Conservation (phyloP, 805 yeast genomes). For the Ogataea populi-albae region DNA sequence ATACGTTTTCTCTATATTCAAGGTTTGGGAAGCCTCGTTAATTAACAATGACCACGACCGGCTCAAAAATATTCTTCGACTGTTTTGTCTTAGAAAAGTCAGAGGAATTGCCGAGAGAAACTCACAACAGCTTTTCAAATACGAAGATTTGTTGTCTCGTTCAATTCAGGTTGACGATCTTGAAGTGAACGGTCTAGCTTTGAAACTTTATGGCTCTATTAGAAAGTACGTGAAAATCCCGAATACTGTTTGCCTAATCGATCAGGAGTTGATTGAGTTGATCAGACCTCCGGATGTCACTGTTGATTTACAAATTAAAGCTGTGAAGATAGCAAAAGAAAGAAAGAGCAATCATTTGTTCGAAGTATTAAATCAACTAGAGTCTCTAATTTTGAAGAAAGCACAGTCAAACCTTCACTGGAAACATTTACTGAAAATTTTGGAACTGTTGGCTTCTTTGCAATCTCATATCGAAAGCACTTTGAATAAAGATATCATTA, state of each 20-base stretch:
- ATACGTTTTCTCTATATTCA: slow-evolving; percentile 46
- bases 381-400: slow-evolving; percentile 34
- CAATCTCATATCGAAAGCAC: slow-evolving; percentile 54
- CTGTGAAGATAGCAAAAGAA: slow-evolving; percentile 62
- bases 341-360: slow-evolving; percentile 47
- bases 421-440: slow-evolving; percentile 50
- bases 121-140: slow-evolving; percentile 46
- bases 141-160: slow-evolving; percentile 47
- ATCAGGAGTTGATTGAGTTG: slow-evolving; percentile 38
- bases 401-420: slow-evolving; percentile 41
- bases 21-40: slow-evolving; percentile 44
- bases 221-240: slow-evolving; percentile 47
- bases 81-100: slow-evolving; percentile 57
- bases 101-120: slow-evolving; percentile 58
- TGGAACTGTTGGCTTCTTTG: slow-evolving; percentile 49
- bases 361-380: slow-evolving; percentile 41
- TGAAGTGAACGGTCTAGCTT: slow-evolving; percentile 54
- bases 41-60: slow-evolving; percentile 46
- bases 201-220: slow-evolving; percentile 44
- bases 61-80: slow-evolving; percentile 61
- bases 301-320: slow-evolving; percentile 55
- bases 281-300: slow-evolving; percentile 59
- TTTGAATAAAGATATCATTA: slow-evolving; percentile 39
- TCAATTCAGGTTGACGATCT: slow-evolving; percentile 57
- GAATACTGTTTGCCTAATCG: slow-evolving; percentile 48